Percentiles rank a stretch among this genome's conserved stretches.
These are phyloP conservation scores for Epichloe glyceriae DNA, from an alignment of 2,329 filamentous ascomycete genomes.

Conservation along the genomic window DNA sequence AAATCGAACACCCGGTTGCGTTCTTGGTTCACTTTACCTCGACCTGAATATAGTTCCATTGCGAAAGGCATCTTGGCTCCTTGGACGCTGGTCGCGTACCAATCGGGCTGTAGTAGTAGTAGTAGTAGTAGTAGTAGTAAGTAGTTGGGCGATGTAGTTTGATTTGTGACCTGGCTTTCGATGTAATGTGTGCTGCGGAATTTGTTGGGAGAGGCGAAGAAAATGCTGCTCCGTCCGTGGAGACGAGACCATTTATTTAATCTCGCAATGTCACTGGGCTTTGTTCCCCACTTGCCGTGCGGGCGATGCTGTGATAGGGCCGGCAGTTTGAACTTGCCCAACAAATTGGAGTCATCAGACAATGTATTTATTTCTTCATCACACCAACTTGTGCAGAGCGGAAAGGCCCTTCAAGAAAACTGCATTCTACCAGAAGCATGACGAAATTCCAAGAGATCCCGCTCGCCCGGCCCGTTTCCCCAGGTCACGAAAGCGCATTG, in stretches of 20 bases:
- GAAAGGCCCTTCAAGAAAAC: no score
- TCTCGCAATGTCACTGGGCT: background rate
- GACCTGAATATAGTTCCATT: slow-evolving; percentile 24
- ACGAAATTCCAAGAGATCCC: no score
- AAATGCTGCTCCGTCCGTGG: background rate
- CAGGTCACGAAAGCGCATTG: no score
- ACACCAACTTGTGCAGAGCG: background rate
- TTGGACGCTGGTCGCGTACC: slow-evolving; percentile 11
- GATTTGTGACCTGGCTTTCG: no score
- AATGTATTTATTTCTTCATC: background rate
- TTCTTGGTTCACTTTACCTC: slow-evolving; percentile 33
- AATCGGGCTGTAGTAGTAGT: background rate
- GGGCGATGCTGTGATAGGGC: slow-evolving; percentile 1
- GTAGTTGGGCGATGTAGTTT: background rate
- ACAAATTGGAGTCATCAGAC: background rate
- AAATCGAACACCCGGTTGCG: slow-evolving; percentile 33
- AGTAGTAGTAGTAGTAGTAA: background rate
- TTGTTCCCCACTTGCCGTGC: background rate
- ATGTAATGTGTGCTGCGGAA: background rate
- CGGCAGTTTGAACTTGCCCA: background rate
- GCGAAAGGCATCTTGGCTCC: slow-evolving; percentile 17
- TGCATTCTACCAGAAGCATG: no score
- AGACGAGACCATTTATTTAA: background rate
- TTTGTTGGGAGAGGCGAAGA: background rate
- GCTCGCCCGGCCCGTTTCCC: no score